These are phyloP conservation scores for Starmera dryadoides DNA, from an alignment of 805 yeast genomes.

Conservation along the genomic window DNA sequence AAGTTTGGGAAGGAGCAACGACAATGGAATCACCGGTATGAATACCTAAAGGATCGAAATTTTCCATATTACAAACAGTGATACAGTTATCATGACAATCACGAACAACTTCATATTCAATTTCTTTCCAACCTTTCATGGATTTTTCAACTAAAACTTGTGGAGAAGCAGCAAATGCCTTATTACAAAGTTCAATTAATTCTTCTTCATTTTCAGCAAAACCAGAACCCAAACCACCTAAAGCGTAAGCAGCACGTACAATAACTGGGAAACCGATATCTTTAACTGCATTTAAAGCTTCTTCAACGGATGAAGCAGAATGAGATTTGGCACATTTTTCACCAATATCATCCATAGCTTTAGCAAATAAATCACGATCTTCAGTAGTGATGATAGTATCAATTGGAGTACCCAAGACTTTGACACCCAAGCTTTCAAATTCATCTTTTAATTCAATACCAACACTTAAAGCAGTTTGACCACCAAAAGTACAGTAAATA, in stretches of 20 bases:
- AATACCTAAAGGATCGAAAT: slow-evolving; percentile 96
- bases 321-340: slow-evolving; percentile 94
- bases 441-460: slow-evolving; percentile 96
- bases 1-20: slow-evolving; percentile 97
- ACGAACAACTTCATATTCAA: slow-evolving; percentile 97
- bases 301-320: slow-evolving; percentile 73
- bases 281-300: slow-evolving; percentile 78
- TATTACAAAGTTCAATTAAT: slow-evolving; percentile 74
- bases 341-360: slow-evolving; percentile 88
- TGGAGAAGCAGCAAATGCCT: slow-evolving; percentile 93
- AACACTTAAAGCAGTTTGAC: slow-evolving; percentile 95
- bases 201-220: slow-evolving; percentile 86
- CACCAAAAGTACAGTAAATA: slow-evolving; percentile 95
- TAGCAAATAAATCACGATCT: slow-evolving; percentile 93
- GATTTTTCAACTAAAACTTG: slow-evolving; percentile 93
- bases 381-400: slow-evolving; percentile 96
- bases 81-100: slow-evolving; percentile 97
- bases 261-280: slow-evolving; percentile 92
- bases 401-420: slow-evolving; percentile 93
- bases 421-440: slow-evolving; percentile 84
- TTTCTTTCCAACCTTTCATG: slow-evolving; percentile 99
- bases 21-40: slow-evolving; percentile 99
- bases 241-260: slow-evolving; percentile 94
- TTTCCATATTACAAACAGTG: slow-evolving; percentile 99
- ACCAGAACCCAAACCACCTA: slow-evolving; percentile 98